A percentile compares a stretch with the other conserved stretches of the same genome.
Evolutionary conservation across 208 protist species (phyloP).

Genomic region (Endotrypanum monterogeii): DNA sequence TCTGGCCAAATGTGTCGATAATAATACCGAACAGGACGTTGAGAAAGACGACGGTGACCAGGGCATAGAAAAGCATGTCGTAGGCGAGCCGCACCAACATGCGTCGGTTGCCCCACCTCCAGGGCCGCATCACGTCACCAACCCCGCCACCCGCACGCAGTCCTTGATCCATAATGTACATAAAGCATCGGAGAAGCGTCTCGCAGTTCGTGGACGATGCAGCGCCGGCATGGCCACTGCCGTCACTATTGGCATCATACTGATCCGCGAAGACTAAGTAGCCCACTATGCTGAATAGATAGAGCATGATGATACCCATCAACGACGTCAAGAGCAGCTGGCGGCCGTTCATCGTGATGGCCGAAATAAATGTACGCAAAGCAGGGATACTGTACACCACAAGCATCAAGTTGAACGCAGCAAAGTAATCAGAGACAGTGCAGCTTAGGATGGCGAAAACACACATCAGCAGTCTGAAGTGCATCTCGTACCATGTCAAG

Average conservation of each 20-base stretch:
- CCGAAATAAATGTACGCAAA: constrained; percentile 72
- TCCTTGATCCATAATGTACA: constrained; percentile 74
- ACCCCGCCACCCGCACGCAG: constrained; percentile 81
- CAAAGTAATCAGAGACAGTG: constrained; percentile 68
- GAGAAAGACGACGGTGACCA: constrained; percentile 93
- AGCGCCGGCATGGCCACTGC: background rate
- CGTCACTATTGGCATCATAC: constrained; percentile 49
- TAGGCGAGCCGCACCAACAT: constrained; percentile 65
- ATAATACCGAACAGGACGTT: constrained; percentile 97
- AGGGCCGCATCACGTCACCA: constrained; percentile 76
- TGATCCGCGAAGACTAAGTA: constrained; percentile 58
- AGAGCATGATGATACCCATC: constrained; percentile 76
- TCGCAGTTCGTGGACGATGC: constrained; percentile 48
- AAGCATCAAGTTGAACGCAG: constrained; percentile 72
- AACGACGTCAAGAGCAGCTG: constrained; percentile 69
- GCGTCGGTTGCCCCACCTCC: constrained; percentile 50
- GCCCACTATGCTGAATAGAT: constrained; percentile 84
- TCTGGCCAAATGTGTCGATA: constrained; percentile 93
- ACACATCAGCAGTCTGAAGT: constrained; percentile 59
- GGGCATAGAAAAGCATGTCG: constrained; percentile 93
- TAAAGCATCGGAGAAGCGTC: constrained; percentile 74
- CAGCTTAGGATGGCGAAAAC: constrained; percentile 63
- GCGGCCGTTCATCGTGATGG: constrained; percentile 83
- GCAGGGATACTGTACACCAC: constrained; percentile 75
- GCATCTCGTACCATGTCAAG: constrained; percentile 46